Conservation (phyloP, 257 asterid genomes). For the Solanum phureja region DNA sequence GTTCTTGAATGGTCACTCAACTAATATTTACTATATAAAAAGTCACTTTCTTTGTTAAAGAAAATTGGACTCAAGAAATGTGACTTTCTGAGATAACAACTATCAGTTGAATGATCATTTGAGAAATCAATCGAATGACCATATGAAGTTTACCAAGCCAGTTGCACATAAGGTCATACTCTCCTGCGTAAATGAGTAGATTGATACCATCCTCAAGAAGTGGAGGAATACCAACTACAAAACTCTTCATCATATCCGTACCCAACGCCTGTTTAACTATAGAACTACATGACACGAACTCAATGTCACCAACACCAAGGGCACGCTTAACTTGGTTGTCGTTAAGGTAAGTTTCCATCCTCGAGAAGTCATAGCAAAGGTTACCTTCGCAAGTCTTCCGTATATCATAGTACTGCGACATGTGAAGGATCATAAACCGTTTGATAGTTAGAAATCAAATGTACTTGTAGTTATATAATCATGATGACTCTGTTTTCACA, state of each 20-base stretch:
- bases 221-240: constrained; percentile 45
- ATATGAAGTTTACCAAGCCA: not conserved
- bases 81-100: not conserved
- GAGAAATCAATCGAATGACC: not conserved
- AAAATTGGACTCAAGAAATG: not conserved
- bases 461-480: not conserved
- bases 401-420: constrained; percentile 39
- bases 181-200: constrained; percentile 51
- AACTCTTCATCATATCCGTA: constrained; percentile 48
- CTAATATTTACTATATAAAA: not conserved
- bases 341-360: constrained; percentile 37
- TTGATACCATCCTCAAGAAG: constrained; percentile 53
- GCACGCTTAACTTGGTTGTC: constrained; percentile 29
- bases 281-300: constrained; percentile 51
- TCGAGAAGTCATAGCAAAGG: constrained; percentile 50
- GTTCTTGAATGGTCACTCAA: not conserved
- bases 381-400: constrained; percentile 39
- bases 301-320: constrained; percentile 46
- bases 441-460: not conserved
- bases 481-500: not conserved
- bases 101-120: not conserved
- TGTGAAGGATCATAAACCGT: not conserved
- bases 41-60: not conserved
- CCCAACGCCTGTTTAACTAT: constrained; percentile 39
- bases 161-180: constrained; percentile 54